Evolutionary conservation across 305 asterid species (phyloP).

Genomic region (Ilex paraguariensis): DNA sequence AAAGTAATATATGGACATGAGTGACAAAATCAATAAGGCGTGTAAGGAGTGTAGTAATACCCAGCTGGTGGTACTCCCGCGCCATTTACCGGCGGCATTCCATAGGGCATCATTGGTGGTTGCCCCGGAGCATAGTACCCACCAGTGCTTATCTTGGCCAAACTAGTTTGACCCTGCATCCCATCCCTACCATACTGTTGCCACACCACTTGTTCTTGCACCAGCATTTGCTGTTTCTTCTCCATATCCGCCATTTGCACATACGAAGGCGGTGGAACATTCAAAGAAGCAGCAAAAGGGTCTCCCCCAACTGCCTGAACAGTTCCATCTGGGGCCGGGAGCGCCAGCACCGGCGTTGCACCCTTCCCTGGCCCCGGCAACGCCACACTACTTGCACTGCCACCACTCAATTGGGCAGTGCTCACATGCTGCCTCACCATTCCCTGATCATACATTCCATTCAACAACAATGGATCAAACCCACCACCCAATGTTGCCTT

Average conservation of each 20-base stretch:
- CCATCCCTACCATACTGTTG: conserved; percentile 69
- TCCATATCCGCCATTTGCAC: conserved; percentile 94
- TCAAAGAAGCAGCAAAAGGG: conserved; percentile 85
- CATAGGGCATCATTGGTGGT: conserved; percentile 53
- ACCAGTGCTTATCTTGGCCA: conserved; percentile 55
- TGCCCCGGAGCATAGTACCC: conserved; percentile 55
- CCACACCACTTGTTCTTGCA: conserved; percentile 82
- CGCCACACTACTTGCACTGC: conserved; percentile 90
- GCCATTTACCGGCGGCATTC: conserved; percentile 69
- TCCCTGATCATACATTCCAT: conserved; percentile 97
- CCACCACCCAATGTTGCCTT: conserved; percentile 86
- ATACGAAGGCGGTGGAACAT: conserved; percentile 66
- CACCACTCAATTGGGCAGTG: conserved; percentile 59
- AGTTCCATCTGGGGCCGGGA: conserved; percentile 90
- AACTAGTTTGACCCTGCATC: conserved; percentile 78
- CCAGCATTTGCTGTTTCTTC: conserved; percentile 71
- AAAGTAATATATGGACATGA: neutral
- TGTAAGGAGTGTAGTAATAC: conserved; percentile 23
- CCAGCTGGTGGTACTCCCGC: conserved; percentile 54
- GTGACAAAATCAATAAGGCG: neutral
- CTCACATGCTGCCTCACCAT: conserved; percentile 72
- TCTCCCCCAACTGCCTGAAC: conserved; percentile 71
- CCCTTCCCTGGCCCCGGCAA: conserved; percentile 56
- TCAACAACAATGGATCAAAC: conserved; percentile 65
- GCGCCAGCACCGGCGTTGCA: conserved; percentile 71